Conservation (phyloP, 148 eudicot genomes). For the Spergularia marina region DNA sequence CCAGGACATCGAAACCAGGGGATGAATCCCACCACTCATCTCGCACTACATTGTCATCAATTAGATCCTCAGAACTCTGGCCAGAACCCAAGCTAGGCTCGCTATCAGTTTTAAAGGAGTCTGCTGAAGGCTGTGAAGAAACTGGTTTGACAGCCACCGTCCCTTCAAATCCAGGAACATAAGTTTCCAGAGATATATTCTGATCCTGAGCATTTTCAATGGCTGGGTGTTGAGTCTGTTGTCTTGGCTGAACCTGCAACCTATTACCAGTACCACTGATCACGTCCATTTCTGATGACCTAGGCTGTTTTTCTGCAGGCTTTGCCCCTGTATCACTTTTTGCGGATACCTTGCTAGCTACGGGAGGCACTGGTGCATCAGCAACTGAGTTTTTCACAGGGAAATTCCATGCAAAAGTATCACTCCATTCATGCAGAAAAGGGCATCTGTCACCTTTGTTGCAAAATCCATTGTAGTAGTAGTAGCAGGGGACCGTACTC, state of each 20-base stretch:
- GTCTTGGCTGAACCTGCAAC: conserved; percentile 24
- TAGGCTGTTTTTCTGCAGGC: conserved; percentile 19
- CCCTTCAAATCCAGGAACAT: conserved; percentile 37
- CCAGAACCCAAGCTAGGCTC: conserved; percentile 40
- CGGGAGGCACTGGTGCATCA: conserved; percentile 23
- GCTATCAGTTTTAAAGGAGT: conserved; percentile 20
- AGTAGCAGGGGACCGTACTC: conserved; percentile 57
- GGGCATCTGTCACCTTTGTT: conserved; percentile 66
- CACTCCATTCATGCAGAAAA: conserved; percentile 49
- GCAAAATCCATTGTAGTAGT: conserved; percentile 53
- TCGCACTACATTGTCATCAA: conserved; percentile 32
- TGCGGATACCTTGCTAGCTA: conserved; percentile 32
- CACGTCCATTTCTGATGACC: conserved; percentile 22
- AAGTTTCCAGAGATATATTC: conserved; percentile 24
- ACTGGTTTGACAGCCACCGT: conserved; percentile 23
- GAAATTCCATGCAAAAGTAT: conserved; percentile 27
- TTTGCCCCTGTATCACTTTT: conserved; percentile 30
- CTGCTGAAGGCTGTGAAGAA: conserved; percentile 29
- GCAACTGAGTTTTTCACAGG: conserved; percentile 28
- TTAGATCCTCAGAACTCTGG: conserved; percentile 49
- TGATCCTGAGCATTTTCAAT: conserved; percentile 15
- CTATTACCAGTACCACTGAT: conserved; percentile 7
- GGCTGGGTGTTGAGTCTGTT: conserved; percentile 12
- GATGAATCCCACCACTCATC: conserved; percentile 68
- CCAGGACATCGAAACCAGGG: conserved; percentile 72